Evolutionary conservation across 176 grass and related monocot genomes (phyloP), one percentile per base, ranked within the genome.

Genomic region (Panicum miliaceum): DNA sequence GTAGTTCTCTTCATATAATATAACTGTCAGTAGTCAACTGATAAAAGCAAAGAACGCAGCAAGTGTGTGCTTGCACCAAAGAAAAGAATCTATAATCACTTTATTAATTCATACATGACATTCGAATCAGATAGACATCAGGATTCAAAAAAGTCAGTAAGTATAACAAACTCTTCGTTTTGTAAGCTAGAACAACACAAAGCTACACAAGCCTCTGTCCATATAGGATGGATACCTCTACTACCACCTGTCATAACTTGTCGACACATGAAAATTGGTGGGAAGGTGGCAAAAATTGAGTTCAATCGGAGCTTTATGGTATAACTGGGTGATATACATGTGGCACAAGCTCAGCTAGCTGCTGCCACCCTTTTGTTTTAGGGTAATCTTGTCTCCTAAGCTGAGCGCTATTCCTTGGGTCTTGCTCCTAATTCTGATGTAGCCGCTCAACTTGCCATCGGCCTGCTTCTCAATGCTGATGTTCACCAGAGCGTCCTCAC

Each of bases 351-450:
- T 68, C 67, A 43, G 81, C 73, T 83, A 91, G 67, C 68, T 77
- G 54, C 64, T 89, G 11, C 84, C 77, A 8, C 87, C 91, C 83
- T 93, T 93, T 78, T 93, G 91, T 80, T 93, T 93, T 74, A 93
- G 81, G 79, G 91, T 93, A 69, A 93, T 93, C 86, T 90, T 93
- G 77, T 93, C 91, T 61, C 91, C 91, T 78, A 93, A 69, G 81
- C 91, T 93, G 72, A 93, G 85, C 0, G 85, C 85, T 5, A 93
- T 93, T 63, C 88, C 91, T 87, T 93, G 91, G 14, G 91, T 90
- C 56, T 93, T 93, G 85, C 91, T 93, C 66, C 91, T 87, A 69
- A 93, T 93, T 53, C 88, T 84, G 71, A 93, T 93, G 58, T 93
- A 93, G 34, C 91, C 91, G 4, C 88, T 90, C 13, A 93, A 79